Percentiles rank a stretch among this genome's conserved stretches.
phyloP scores from a whole-genome alignment of 768 basidiomycete species.

The Podaxis mareebaensis region DNA sequence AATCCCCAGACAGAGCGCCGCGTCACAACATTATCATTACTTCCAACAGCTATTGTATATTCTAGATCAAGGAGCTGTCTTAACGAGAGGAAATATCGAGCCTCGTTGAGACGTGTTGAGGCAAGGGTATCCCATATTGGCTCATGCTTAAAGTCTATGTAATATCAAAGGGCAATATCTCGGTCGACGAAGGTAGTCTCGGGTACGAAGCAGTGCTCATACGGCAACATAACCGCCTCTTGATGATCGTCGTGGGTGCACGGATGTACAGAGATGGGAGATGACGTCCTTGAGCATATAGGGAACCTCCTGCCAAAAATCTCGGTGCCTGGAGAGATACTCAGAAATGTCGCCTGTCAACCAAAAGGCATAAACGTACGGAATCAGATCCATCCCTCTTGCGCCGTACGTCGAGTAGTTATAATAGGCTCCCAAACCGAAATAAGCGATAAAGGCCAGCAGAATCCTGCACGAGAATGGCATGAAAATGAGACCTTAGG shows the following conservation, averaged over 20 bases:
- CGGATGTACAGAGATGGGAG: constrained; percentile 72
- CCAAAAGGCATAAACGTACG: constrained; percentile 50
- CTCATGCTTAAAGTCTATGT: not conserved
- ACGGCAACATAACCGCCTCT: constrained; percentile 78
- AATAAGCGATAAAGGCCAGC: constrained; percentile 68
- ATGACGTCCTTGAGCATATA: constrained; percentile 81
- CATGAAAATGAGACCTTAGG: constrained; percentile 6
- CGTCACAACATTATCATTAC: constrained; percentile 12
- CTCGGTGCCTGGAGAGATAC: constrained; percentile 62
- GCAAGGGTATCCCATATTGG: constrained; percentile 3
- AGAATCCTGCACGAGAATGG: constrained; percentile 45
- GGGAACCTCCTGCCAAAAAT: constrained; percentile 89
- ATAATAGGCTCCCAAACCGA: constrained; percentile 80
- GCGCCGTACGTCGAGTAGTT: constrained; percentile 90
- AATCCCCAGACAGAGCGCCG: not conserved
- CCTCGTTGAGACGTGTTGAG: not conserved
- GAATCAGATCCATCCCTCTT: constrained; percentile 78
- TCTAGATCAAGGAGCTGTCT: constrained; percentile 4
- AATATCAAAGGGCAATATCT: not conserved
- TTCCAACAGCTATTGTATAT: constrained; percentile 10
- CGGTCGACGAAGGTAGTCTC: not conserved
- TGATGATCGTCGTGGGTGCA: constrained; percentile 64
- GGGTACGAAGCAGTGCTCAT: constrained; percentile 30
- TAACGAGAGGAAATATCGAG: not conserved
- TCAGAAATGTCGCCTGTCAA: constrained; percentile 5